These are phyloP conservation scores for Vitis hybrid DNA, from an alignment of 177 flowering plant genomes.

Conservation along the genomic window DNA sequence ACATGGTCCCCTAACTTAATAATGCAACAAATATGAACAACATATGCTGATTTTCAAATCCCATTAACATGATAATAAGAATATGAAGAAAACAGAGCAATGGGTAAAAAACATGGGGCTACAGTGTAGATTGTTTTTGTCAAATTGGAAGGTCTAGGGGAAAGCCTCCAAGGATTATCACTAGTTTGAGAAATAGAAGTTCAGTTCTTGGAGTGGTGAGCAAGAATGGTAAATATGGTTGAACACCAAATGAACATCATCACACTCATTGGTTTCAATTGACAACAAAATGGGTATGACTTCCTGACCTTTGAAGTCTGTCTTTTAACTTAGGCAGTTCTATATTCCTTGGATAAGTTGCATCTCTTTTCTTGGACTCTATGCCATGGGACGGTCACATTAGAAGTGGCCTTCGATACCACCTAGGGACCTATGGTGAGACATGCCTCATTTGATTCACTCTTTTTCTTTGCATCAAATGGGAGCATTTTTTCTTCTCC, in stretches of 20 bases:
- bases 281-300: too few relatives aligned
- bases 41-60: not conserved
- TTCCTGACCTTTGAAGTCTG: too few relatives aligned
- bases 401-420: not conserved
- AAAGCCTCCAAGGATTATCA: not conserved
- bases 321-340: too few relatives aligned
- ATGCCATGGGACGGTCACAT: not conserved
- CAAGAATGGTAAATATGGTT: too few relatives aligned
- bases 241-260: too few relatives aligned
- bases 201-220: too few relatives aligned
- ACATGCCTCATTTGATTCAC: not conserved
- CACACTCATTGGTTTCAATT: too few relatives aligned
- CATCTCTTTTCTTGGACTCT: not conserved
- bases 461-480: not conserved
- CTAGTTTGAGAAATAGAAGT: too few relatives aligned
- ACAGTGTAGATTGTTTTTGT: not conserved
- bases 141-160: not conserved
- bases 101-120: not conserved
- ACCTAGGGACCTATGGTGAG: not conserved
- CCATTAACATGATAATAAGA: not conserved
- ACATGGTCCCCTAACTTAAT: not conserved
- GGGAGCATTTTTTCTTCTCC: too few relatives aligned
- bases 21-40: not conserved
- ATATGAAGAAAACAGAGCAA: slow-evolving; percentile 1
- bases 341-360: not conserved